Percentiles rank a stretch among this genome's conserved stretches.
phyloP scores from a whole-genome alignment of 331 rosid genomes.

The Ulmus americana region DNA sequence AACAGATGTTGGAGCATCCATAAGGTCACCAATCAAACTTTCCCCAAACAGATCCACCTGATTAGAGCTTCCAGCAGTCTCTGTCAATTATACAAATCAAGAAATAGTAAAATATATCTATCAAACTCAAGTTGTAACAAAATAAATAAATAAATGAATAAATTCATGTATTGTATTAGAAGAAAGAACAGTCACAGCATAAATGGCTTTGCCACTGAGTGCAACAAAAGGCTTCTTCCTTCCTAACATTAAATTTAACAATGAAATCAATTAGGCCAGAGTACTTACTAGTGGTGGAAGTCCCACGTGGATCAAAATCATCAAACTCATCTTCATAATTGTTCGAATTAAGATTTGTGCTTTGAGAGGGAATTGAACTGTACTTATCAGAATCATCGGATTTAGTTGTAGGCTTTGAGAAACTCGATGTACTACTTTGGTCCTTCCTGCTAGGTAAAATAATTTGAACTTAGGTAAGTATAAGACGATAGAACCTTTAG shows the following conservation, averaged over 20 bases:
- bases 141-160: too few relatives aligned
- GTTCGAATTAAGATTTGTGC: conserved; percentile 33
- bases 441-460: conserved; percentile 51
- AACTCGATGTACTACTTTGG: conserved; percentile 33
- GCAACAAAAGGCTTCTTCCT: conserved; percentile 7
- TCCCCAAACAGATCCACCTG: conserved; percentile 75
- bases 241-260: neutral
- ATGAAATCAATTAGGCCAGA: conserved; percentile 13
- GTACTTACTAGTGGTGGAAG: conserved; percentile 60
- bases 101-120: neutral
- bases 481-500: conserved; percentile 12
- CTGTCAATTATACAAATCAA: conserved; percentile 39
- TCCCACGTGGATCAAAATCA: conserved; percentile 96
- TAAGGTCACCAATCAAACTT: conserved; percentile 76
- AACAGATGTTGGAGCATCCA: conserved; percentile 73
- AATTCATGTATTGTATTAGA: too few relatives aligned
- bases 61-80: conserved; percentile 61
- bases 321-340: conserved; percentile 51
- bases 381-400: conserved; percentile 38
- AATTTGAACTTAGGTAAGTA: conserved; percentile 25
- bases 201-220: neutral
- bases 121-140: too few relatives aligned
- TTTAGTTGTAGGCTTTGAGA: conserved; percentile 45
- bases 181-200: neutral
- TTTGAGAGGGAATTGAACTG: conserved; percentile 41